phyloP scores from a whole-genome alignment of 768 basidiomycete genomes.

The Trametes punicea region DNA sequence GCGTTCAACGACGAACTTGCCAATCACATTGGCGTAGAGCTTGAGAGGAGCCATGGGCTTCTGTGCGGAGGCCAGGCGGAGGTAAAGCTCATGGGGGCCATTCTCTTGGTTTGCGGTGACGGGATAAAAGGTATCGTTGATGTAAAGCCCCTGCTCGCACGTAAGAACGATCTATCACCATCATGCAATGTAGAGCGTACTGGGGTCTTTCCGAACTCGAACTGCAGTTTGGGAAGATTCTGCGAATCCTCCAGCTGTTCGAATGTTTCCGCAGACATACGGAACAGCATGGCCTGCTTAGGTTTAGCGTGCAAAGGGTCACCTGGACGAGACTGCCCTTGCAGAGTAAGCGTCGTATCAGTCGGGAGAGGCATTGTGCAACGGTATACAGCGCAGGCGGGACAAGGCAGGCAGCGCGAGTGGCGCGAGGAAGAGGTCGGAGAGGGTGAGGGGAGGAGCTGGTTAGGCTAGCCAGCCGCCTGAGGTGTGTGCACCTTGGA shows the following conservation, averaged over 20 bases:
- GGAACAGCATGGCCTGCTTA: slow-evolving; percentile 73
- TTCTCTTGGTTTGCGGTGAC: slow-evolving; percentile 53
- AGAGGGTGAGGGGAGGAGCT: background rate
- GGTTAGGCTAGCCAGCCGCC: background rate
- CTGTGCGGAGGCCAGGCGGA: slow-evolving; percentile 54
- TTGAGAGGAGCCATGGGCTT: slow-evolving; percentile 67
- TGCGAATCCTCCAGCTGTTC: slow-evolving; percentile 56
- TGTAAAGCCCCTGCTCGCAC: slow-evolving; percentile 54
- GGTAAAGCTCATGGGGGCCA: slow-evolving; percentile 67
- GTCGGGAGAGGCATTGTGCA: slow-evolving; percentile 62
- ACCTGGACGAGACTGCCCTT: slow-evolving; percentile 53
- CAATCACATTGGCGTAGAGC: slow-evolving; percentile 69
- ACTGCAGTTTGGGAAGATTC: slow-evolving; percentile 45
- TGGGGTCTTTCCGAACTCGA: slow-evolving; percentile 60
- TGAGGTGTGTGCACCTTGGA: background rate
- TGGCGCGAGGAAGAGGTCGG: slow-evolving; percentile 1
- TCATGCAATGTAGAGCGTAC: slow-evolving; percentile 37
- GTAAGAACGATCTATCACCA: background rate
- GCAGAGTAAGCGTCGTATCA: slow-evolving; percentile 52
- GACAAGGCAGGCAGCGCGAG: slow-evolving; percentile 1
- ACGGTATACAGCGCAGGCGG: background rate
- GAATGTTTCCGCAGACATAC: slow-evolving; percentile 69
- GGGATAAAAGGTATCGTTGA: slow-evolving; percentile 62
- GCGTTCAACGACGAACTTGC: slow-evolving; percentile 65
- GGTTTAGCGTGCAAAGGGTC: slow-evolving; percentile 55